A percentile compares a stretch with the other conserved stretches of the same genome.
These are phyloP conservation scores for Scheffersomyces lignicola DNA, from an alignment of 1,139 yeast genomes.

Conservation along the genomic window DNA sequence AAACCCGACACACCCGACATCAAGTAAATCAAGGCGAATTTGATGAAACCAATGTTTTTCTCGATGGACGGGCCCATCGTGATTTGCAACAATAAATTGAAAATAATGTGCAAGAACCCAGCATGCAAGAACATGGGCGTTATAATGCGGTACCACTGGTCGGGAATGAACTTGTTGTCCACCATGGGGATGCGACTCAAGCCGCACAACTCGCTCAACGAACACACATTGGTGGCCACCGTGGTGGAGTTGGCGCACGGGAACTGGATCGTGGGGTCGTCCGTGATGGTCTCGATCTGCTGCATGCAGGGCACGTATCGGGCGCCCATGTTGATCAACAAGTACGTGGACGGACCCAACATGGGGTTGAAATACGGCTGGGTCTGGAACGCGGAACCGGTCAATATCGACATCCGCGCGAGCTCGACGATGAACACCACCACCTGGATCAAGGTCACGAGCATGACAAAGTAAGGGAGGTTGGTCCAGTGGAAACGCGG, in stretches of 20 bases:
- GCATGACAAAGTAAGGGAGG: constrained; percentile 47
- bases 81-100: constrained; percentile 63
- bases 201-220: constrained; percentile 62
- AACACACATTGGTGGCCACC: constrained; percentile 54
- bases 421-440: constrained; percentile 70
- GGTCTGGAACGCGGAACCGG: constrained; percentile 71
- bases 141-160: constrained; percentile 71
- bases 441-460: constrained; percentile 52
- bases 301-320: constrained; percentile 76
- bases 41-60: constrained; percentile 53
- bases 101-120: constrained; percentile 68
- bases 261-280: constrained; percentile 45
- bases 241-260: constrained; percentile 76
- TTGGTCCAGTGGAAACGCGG: constrained; percentile 47
- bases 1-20: constrained; percentile 69
- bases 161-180: constrained; percentile 39
- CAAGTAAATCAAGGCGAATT: constrained; percentile 59
- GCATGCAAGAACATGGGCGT: constrained; percentile 78
- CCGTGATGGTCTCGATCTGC: constrained; percentile 49
- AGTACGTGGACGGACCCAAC: constrained; percentile 76
- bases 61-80: constrained; percentile 67
- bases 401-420: constrained; percentile 54
- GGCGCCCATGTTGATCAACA: constrained; percentile 70
- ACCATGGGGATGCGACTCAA: constrained; percentile 45
- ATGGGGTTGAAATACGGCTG: constrained; percentile 76